Base-by-base conservation (phyloP, 2,329 filamentous ascomycete species). In the Fusarium bactridioides region DNA sequence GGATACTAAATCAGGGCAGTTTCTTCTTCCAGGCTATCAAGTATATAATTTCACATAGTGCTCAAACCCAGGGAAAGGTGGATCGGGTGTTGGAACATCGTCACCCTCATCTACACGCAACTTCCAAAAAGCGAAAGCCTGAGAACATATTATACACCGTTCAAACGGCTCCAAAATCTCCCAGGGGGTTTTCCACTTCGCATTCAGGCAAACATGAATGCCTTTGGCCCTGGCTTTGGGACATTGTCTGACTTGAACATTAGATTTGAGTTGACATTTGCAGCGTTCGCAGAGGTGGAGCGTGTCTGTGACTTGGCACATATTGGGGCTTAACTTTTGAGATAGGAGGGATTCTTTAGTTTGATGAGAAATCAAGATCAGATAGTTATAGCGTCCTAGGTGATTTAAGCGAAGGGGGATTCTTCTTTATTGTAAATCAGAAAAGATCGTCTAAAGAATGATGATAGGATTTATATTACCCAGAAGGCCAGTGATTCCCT, bases 1-100 rank as follows among this genome's bases (percentile, higher is more conserved):
- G 11, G 23, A 1, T 10, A 10, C 1, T 11, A 10, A 0, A n/a
- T 8, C 4, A 29, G 2, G 5, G 15, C 8, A 27, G 4, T 10
- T 12, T n/a, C 10, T 40, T 29, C 23, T 8, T 29, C 7, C 5
- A 27, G 10, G 4, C 19, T 18, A 40, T 40, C 18, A n/a, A 18
- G 16, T 12, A 29, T 18, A 7, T 27, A 8, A 8, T 7, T 40
- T 21, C 5, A 8, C 19, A 18, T 38, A 53, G 15, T 35, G 4
- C 10, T 38, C 31, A 53, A 18, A 53, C 5, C 50, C 50, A n/a
- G 23, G 33, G 33, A 54, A 40, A 21, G 33, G 50, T 12, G 33
- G 23, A 27, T n/a, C 23, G 12, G 50, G 50, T 16, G 10, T 27
- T 21, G 10, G 18, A 38, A 27, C 10, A 10, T n/a, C 4, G 2